These are phyloP conservation scores for Calocera cornea DNA, from an alignment of 768 basidiomycete genomes.

Conservation along the genomic window DNA sequence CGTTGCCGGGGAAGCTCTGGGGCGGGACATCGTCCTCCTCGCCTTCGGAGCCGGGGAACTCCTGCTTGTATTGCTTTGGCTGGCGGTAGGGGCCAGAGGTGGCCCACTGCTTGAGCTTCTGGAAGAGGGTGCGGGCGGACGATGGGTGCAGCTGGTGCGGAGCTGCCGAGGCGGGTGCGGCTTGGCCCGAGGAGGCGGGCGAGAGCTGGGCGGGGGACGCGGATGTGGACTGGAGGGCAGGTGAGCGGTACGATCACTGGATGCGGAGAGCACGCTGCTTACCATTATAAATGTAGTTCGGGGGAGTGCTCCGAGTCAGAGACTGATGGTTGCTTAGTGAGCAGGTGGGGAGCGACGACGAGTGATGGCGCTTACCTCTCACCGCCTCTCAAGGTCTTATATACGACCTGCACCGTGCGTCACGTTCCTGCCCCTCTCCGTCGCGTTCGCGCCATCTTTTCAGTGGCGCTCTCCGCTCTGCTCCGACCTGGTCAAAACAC, in stretches of 20 bases:
- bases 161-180: neutral
- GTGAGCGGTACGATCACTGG: neutral
- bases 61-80: neutral
- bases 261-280: neutral
- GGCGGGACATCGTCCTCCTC: neutral
- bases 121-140: neutral
- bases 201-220: neutral
- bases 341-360: neutral
- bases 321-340: neutral
- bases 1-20: neutral
- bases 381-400: neutral
- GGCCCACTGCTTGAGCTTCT: slow-evolving; percentile 2
- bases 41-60: neutral
- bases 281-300: neutral
- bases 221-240: neutral
- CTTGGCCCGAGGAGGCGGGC: neutral
- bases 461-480: neutral
- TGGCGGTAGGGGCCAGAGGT: neutral
- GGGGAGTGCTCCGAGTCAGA: neutral
- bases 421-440: neutral
- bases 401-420: neutral
- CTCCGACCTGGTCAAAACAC: neutral
- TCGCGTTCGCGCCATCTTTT: neutral
- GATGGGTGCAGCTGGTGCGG: neutral
- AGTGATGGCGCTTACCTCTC: neutral